Evolutionary conservation across 176 grass and related monocot species (phyloP).

Genomic region (Ampelocalamus luodianensis): DNA sequence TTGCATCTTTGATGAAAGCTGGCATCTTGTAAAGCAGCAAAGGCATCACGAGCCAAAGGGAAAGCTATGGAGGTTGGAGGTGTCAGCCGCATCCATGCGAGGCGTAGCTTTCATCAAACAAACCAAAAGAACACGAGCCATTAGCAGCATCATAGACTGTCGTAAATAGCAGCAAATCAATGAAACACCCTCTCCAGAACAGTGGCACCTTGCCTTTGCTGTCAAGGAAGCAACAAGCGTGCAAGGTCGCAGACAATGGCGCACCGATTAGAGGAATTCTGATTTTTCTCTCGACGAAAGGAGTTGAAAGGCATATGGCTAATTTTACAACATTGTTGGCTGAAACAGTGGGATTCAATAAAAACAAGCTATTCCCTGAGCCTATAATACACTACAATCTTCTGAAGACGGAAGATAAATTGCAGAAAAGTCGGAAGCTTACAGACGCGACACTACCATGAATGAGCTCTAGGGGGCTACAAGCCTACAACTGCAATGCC

Average conservation of each 20-base stretch:
- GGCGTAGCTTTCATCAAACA: conserved; percentile 47
- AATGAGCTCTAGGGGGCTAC: background rate
- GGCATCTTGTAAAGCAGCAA: conserved; percentile 47
- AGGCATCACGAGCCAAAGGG: conserved; percentile 41
- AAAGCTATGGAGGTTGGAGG: conserved; percentile 25
- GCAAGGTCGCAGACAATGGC: background rate
- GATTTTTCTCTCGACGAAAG: conserved; percentile 10
- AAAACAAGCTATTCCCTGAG: conserved; percentile 35
- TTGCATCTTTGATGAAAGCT: conserved; percentile 50
- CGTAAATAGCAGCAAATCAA: conserved; percentile 15
- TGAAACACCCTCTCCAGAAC: conserved; percentile 10
- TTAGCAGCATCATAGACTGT: background rate
- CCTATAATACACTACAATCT: conserved; percentile 41
- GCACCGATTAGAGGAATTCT: background rate
- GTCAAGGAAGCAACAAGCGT: background rate
- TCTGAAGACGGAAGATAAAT: conserved; percentile 35
- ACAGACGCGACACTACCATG: conserved; percentile 14
- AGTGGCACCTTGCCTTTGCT: background rate
- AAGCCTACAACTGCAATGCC: conserved; percentile 71
- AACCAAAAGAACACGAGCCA: conserved; percentile 35
- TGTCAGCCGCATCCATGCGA: conserved; percentile 36
- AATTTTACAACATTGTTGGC: conserved; percentile 49
- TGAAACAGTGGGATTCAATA: conserved; percentile 27
- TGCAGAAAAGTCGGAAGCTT: conserved; percentile 17
- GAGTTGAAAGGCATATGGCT: conserved; percentile 38